Conservation (phyloP, 441 rosid species). For the Gossypium davidsonii region DNA sequence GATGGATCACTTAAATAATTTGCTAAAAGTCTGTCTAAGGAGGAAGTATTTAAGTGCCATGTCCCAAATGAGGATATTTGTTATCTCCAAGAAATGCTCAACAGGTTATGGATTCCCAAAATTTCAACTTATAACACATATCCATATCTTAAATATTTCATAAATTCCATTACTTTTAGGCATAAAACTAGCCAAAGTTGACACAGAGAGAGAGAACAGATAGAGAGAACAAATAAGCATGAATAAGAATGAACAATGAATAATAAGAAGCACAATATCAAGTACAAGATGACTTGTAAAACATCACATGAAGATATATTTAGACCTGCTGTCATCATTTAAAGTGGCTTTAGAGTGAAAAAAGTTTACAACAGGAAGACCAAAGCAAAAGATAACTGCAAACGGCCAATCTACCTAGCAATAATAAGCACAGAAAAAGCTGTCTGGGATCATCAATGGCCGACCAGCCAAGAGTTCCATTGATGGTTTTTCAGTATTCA, state of each 20-base stretch:
- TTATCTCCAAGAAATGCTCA: neutral
- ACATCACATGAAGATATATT: neutral
- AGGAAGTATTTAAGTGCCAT: neutral
- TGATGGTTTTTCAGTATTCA: neutral
- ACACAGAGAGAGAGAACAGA: neutral
- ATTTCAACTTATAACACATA: neutral
- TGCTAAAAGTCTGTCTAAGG: neutral
- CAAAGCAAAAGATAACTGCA: neutral
- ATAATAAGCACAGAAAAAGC: neutral
- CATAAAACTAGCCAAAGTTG: neutral
- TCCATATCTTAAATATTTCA: neutral
- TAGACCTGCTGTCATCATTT: neutral
- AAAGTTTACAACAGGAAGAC: neutral
- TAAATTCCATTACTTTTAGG: neutral
- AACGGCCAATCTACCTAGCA: neutral
- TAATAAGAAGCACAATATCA: neutral
- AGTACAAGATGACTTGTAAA: neutral
- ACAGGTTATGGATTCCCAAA: neutral
- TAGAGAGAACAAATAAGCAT: neutral
- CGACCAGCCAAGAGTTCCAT: neutral
- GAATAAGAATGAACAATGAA: neutral
- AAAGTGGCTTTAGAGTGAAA: neutral
- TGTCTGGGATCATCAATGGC: neutral
- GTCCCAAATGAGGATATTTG: conserved; percentile 3
- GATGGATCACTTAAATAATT: neutral